Base-by-base conservation (phyloP, 2,329 filamentous ascomycete species). In the Phialocephala sp. region DNA sequence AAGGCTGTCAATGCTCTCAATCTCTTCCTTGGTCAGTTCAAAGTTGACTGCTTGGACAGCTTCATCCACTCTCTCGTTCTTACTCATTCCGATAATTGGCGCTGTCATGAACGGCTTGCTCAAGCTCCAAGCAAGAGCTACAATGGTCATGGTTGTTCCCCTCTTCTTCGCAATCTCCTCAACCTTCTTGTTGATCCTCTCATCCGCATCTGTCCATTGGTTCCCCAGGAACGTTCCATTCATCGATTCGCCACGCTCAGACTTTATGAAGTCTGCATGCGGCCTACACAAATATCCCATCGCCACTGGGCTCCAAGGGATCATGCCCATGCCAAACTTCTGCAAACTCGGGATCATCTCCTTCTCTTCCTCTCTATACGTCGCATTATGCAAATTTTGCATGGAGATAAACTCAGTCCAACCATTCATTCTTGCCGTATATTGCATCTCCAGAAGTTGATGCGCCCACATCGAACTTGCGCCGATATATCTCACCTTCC, bases 351-450 rank as follows among this genome's bases (percentile, higher is more conserved):
- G 69, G 22, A 71, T 64, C 75, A 77, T 77, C 66, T 77, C 76
- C 24, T 70, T 70, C 73, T 83, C 80, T 66, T 90, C 88, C 69
- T 91, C 88, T 5, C 88, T 81, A 73, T 88, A 87, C 1, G 84
- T 74, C 0, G 85, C 77, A 69, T 86, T 87, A 71, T 88, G 83
- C 56, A 83, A 80, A 35, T 85, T 85, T 67, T 88, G 85, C 86
- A 88, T 88, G 1, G 78, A 82, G 65, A 87, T 78, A 69, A 89
- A 88, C 74, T 87, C 84, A 6, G 83, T 85, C 85, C 85, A 88
- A 22, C 84, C 82, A 59, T 86, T 72, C 73, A 70, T 39, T n/a
- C 58, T 60, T 18, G 66, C 69, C 0, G 63, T 68, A 18, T 70
- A 71, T 87, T 55, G 86, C 87, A 71, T 70, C 37, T 70, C 68